Conservation (phyloP, 192 early-diverging fungal species). For the Spinellus fusiger region DNA sequence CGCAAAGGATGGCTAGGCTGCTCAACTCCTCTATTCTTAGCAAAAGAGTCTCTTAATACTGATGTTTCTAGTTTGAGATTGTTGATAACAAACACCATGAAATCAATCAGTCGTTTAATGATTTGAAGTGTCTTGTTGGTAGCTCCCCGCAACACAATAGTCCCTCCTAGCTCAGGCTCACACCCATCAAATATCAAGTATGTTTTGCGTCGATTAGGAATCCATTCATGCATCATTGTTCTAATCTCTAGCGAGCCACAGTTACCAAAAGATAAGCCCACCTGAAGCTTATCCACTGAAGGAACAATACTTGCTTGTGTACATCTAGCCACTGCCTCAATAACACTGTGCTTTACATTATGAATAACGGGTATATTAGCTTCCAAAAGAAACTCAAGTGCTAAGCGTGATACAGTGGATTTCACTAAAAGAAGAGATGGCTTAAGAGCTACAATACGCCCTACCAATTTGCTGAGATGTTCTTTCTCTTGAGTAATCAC, state of each 20-base stretch:
- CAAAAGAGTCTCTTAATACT: slow-evolving; percentile 71
- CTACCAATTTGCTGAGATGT: slow-evolving; percentile 72
- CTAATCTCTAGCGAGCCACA: slow-evolving; percentile 74
- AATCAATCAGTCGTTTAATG: slow-evolving; percentile 76
- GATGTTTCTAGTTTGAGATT: slow-evolving; percentile 84
- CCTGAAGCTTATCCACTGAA: slow-evolving; percentile 75
- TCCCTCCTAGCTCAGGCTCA: slow-evolving; percentile 71
- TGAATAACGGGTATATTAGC: slow-evolving; percentile 75
- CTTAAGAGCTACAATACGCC: slow-evolving; percentile 67
- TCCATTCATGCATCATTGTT: slow-evolving; percentile 73
- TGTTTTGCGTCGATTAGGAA: slow-evolving; percentile 78
- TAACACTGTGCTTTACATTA: slow-evolving; percentile 83
- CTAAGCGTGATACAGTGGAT: slow-evolving; percentile 76
- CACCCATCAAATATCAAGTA: slow-evolving; percentile 90
- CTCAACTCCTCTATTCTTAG: slow-evolving; percentile 24
- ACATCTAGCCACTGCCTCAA: slow-evolving; percentile 80
- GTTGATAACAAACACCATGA: slow-evolving; percentile 84
- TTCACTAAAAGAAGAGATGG: slow-evolving; percentile 81
- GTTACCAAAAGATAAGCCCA: slow-evolving; percentile 63
- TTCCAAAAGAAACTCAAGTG: slow-evolving; percentile 76
- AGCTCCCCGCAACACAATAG: slow-evolving; percentile 86
- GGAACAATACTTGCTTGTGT: slow-evolving; percentile 78
- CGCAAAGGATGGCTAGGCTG: not conserved
- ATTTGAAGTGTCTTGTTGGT: slow-evolving; percentile 53
- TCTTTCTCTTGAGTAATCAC: slow-evolving; percentile 81